These are phyloP conservation scores for Calocybe cyanea DNA, from an alignment of 768 basidiomycete species.

Conservation along the genomic window DNA sequence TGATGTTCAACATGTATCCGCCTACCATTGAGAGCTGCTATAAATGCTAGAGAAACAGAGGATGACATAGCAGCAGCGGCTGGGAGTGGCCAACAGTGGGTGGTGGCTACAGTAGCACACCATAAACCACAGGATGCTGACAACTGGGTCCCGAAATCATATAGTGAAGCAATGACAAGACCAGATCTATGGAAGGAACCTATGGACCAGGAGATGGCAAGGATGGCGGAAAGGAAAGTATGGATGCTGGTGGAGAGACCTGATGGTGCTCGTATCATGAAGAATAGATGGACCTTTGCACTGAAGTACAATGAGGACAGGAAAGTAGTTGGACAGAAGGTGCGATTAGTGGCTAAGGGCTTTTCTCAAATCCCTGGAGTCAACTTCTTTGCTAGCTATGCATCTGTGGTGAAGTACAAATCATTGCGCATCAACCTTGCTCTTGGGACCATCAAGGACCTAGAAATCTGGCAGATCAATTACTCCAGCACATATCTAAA, in stretches of 20 bases:
- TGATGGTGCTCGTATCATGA: not conserved
- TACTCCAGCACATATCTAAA: slow-evolving; percentile 8
- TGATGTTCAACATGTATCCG: not conserved
- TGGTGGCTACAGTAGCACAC: not conserved
- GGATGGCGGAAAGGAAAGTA: not conserved
- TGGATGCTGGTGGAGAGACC: slow-evolving; percentile 4
- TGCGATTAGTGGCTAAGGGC: not conserved
- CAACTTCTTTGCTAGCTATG: slow-evolving; percentile 19
- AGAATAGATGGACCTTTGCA: not conserved
- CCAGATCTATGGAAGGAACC: not conserved
- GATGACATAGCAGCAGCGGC: not conserved
- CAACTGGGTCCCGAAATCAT: not conserved
- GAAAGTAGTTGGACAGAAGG: not conserved
- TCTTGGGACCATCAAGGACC: slow-evolving; percentile 4
- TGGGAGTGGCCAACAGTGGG: not conserved
- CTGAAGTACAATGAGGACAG: not conserved
- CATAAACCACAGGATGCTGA: not conserved
- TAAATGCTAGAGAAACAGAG: not conserved
- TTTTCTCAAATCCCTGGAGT: slow-evolving; percentile 20
- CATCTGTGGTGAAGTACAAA: slow-evolving; percentile 9
- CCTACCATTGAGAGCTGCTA: not conserved
- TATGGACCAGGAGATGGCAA: not conserved
- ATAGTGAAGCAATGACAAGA: not conserved
- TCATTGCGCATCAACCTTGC: not conserved
- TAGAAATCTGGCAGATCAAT: slow-evolving; percentile 28